Evolutionary conservation across 352 stramenopile species (phyloP).

Genomic region (Blastocystis sp.): DNA sequence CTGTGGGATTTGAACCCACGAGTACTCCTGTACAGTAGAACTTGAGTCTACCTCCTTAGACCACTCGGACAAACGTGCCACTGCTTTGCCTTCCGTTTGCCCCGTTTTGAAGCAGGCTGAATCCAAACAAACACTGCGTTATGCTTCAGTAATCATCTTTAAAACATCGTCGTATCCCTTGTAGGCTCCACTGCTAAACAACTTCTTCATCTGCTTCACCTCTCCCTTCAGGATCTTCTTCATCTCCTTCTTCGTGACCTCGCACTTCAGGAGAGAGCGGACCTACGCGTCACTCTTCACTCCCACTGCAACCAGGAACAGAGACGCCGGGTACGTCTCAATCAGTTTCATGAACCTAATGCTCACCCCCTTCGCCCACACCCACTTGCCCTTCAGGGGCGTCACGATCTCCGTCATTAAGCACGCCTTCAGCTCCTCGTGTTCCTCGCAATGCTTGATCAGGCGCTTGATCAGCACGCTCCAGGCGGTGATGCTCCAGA

Average conservation of each 20-base stretch:
- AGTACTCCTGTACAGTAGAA: slow-evolving; percentile 68
- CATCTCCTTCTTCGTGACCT: neutral
- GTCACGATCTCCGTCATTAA: slow-evolving; percentile 6
- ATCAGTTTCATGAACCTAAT: neutral
- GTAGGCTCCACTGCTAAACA: slow-evolving; percentile 10
- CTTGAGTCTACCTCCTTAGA: slow-evolving; percentile 69
- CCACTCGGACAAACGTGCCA: slow-evolving; percentile 68
- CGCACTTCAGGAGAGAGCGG: neutral
- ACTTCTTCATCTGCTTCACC: neutral
- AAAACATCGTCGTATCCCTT: slow-evolving; percentile 43
- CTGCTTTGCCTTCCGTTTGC: neutral
- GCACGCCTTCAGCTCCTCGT: neutral
- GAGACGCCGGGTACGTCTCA: slow-evolving; percentile 17
- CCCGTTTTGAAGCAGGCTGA: neutral
- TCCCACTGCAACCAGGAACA: neutral
- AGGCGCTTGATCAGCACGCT: neutral
- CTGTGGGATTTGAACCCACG: slow-evolving; percentile 69
- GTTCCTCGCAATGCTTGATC: neutral
- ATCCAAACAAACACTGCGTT: slow-evolving; percentile 47
- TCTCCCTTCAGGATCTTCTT: slow-evolving; percentile 2
- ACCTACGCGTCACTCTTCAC: neutral
- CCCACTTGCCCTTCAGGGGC: slow-evolving; percentile 13
- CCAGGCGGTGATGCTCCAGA: slow-evolving; percentile 7
- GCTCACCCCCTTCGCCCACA: neutral
- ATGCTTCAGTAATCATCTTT: slow-evolving; percentile 10